Conservation (phyloP, 352 stramenopile genomes). For the Phytophthora palmivora region DNA sequence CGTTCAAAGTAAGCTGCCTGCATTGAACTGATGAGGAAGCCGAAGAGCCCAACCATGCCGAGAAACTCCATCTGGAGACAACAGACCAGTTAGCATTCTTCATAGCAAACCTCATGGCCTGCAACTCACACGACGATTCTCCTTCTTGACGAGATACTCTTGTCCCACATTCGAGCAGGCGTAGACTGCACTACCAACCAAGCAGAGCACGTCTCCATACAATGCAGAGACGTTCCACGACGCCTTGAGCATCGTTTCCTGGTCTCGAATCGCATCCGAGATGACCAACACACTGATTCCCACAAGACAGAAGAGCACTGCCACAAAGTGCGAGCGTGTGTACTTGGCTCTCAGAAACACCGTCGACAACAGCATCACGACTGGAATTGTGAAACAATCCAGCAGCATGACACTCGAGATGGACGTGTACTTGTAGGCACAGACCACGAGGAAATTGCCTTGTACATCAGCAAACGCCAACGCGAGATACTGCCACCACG, state of each 20-base stretch:
- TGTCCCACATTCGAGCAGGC: constrained; percentile 93
- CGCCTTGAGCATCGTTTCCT: constrained; percentile 29
- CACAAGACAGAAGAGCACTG: constrained; percentile 84
- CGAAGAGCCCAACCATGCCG: constrained; percentile 93
- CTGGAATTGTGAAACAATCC: constrained; percentile 96
- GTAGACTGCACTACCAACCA: constrained; percentile 93
- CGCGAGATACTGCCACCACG: constrained; percentile 91
- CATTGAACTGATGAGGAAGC: constrained; percentile 87
- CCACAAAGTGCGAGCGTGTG: constrained; percentile 70
- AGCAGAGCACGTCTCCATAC: constrained; percentile 92
- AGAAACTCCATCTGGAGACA: constrained; percentile 92
- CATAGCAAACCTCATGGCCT: background rate
- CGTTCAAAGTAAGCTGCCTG: constrained; percentile 90
- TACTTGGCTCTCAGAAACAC: constrained; percentile 91
- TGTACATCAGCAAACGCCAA: constrained; percentile 95
- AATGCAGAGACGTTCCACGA: constrained; percentile 58
- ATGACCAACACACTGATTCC: constrained; percentile 87
- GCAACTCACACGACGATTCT: constrained; percentile 57
- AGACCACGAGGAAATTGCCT: constrained; percentile 95
- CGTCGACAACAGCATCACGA: constrained; percentile 94
- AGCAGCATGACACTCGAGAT: constrained; percentile 97
- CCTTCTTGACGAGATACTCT: constrained; percentile 88
- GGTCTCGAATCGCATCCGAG: constrained; percentile 80
- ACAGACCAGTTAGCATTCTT: constrained; percentile 13
- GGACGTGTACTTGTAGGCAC: constrained; percentile 96